These are phyloP conservation scores for Helicocarpus griseus DNA, from an alignment of 2,329 filamentous ascomycete species.

Conservation along the genomic window DNA sequence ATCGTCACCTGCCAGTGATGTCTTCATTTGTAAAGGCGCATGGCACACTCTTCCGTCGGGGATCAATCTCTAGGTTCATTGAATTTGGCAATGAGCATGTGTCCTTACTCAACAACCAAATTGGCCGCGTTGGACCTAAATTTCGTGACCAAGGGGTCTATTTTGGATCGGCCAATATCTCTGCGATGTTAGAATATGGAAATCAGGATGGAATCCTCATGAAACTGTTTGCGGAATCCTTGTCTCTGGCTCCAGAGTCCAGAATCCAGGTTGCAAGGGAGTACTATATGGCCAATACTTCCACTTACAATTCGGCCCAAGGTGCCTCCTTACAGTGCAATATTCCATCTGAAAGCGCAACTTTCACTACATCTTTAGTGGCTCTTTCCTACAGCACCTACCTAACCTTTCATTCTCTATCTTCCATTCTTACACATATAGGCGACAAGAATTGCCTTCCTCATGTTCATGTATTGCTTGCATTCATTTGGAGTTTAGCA, in stretches of 20 bases:
- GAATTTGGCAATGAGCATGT: slow-evolving; percentile 32
- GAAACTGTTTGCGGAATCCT: slow-evolving; percentile 19
- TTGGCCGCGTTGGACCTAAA: slow-evolving; percentile 37
- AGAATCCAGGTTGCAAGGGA: slow-evolving; percentile 16
- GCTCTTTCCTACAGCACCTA: slow-evolving; percentile 29
- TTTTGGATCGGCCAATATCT: slow-evolving; percentile 45
- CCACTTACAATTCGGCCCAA: slow-evolving; percentile 2
- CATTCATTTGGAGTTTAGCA: slow-evolving; percentile 41
- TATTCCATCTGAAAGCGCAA: slow-evolving; percentile 5
- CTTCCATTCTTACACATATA: slow-evolving; percentile 36
- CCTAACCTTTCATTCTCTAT: slow-evolving; percentile 35
- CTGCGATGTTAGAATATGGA: slow-evolving; percentile 48
- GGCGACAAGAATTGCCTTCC: slow-evolving; percentile 45
- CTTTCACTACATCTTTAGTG: slow-evolving; percentile 15
- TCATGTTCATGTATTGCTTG: slow-evolving; percentile 45
- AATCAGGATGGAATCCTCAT: slow-evolving; percentile 24
- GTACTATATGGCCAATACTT: slow-evolving; percentile 13
- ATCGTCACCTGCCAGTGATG: slow-evolving; percentile 29
- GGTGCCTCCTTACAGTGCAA: slow-evolving; percentile 8
- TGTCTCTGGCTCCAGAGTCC: slow-evolving; percentile 8
- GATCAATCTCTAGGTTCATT: slow-evolving; percentile 29
- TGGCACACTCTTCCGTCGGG: slow-evolving; percentile 37
- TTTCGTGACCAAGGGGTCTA: slow-evolving; percentile 47
- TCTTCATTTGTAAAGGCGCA: slow-evolving; percentile 45
- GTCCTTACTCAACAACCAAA: slow-evolving; percentile 37